Evolutionary conservation across 73 alveolate genomes (phyloP).

Genomic region (Paramecium caudatum): DNA sequence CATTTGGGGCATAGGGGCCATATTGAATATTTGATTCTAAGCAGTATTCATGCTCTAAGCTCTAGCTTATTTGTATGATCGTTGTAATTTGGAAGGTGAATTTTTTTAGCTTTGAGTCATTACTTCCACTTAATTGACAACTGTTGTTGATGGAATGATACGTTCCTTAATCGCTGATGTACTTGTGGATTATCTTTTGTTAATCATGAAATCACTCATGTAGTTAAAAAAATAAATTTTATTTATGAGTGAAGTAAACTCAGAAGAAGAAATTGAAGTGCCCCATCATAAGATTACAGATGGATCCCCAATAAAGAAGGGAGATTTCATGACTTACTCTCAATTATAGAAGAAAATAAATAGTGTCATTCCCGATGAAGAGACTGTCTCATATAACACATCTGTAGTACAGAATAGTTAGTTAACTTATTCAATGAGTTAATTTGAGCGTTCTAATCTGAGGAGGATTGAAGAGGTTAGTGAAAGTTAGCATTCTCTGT

Average conservation of each 20-base stretch:
- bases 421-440: conserved; percentile 28
- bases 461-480: conserved; percentile 31
- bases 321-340: conserved; percentile 49
- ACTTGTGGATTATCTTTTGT: too few species aligned
- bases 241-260: conserved; percentile 45
- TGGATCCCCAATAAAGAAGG: conserved; percentile 33
- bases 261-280: conserved; percentile 43
- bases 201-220: too few species aligned
- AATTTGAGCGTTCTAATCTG: conserved; percentile 18
- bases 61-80: background rate
- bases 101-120: background rate
- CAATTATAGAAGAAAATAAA: conserved; percentile 16
- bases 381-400: conserved; percentile 53
- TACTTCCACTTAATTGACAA: background rate
- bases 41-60: too few species aligned
- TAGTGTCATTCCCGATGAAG: conserved; percentile 54
- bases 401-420: conserved; percentile 33
- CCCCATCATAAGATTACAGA: conserved; percentile 8
- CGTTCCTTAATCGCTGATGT: too few species aligned
- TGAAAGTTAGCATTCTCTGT: conserved; percentile 52
- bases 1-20: conserved; percentile 8
- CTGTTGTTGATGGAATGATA: too few species aligned
- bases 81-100: background rate
- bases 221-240: conserved; percentile 5
- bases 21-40: background rate